Evolutionary conservation across 441 rosid species (phyloP), one percentile per base, ranked within the genome.

Genomic region (Populus hybrid): DNA sequence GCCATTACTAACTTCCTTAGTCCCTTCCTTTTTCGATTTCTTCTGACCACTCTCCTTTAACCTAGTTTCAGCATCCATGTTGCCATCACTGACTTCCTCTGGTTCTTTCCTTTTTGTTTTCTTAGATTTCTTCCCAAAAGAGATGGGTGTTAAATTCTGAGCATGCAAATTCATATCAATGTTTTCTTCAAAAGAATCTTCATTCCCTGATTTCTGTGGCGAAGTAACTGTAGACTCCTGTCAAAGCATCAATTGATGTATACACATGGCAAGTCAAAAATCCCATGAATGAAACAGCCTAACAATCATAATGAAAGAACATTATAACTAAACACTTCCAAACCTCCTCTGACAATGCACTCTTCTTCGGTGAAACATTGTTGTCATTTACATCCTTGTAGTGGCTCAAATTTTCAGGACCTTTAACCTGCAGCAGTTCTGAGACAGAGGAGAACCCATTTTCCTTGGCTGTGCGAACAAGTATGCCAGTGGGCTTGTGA

Each of bases 131-230:
- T 80, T 83, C 73, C 76, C 77, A 24, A 64, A 42, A 73, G 82
- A 67, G 19, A 67, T 68, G 7, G 70, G 73, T 23, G 67, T 28
- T 76, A 59, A 64, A 53, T 82, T 75, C 40, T 28, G 79, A 77
- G 72, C 53, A 67, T 80, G 70, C 66, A 81, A 67, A 14, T 73
- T 79, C 69, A 76, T 53, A 71, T 86, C 78, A 72, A 57, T 42
- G 9, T 69, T 83, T 77, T 79, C 84, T 69, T 82, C 84, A 42
- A 85, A 76, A 70, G 92, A 84, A 80, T 92, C 88, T 76, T 92
- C 94, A 82, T 89, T 90, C 12, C 93, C 92, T 14, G 26, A 73
- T 73, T 86, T 90, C 63, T 77, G 78, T 2, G 80, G 86, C 26
- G 84, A 86, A 76, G 76, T 74, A 67, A 80, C 68, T 30, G 38